Percentiles rank a stretch among this genome's conserved stretches.
Conservation (phyloP, 306 rosid genomes). For the apple (Malus domestica) region ASM211411v1 NC_041791.1:23417501-23418000, state of each 20-base stretch:
- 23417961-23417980: conserved; percentile 82
- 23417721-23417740: conserved; percentile 83
- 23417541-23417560: conserved; percentile 32
- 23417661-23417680: conserved; percentile 80
- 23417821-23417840: conserved; percentile 88
- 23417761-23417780: conserved; percentile 84
- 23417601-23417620: conserved; percentile 72
- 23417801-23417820: conserved; percentile 95
- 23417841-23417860: conserved; percentile 84
- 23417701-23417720: conserved; percentile 91
- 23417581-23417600: conserved; percentile 70
- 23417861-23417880: conserved; percentile 59
- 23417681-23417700: conserved; percentile 88
- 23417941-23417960: conserved; percentile 83
- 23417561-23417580: conserved; percentile 68
- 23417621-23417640: conserved; percentile 67
- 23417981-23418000: conserved; percentile 92
- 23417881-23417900: conserved; percentile 92
- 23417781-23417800: conserved; percentile 85
- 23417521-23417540: background rate
- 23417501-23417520: background rate
- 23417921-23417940: conserved; percentile 94
- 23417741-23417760: conserved; percentile 92
- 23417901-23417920: conserved; percentile 85
- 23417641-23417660: conserved; percentile 59